Conservation (phyloP, 495 filamentous ascomycete species). For the Talaromyces liani region DNA sequence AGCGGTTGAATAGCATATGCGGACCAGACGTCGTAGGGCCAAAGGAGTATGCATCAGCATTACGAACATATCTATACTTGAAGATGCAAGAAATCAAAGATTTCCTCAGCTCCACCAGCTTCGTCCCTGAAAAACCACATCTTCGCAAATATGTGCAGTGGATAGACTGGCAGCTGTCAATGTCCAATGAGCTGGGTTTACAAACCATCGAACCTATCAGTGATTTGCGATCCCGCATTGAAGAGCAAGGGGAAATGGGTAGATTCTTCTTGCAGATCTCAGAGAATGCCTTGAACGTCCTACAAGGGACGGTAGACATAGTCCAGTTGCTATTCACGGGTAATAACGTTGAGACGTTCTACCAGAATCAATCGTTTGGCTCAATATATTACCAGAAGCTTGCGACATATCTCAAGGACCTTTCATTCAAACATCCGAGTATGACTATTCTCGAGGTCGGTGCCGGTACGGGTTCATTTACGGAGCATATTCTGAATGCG, state of each 20-base stretch:
- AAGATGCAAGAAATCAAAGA: background rate
- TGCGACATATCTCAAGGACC: background rate
- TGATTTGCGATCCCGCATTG: background rate
- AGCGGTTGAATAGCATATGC: background rate
- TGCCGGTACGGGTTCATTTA: background rate
- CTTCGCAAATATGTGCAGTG: background rate
- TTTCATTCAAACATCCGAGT: background rate
- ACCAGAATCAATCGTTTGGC: background rate
- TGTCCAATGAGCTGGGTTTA: background rate
- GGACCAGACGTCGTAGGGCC: background rate
- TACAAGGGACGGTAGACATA: background rate
- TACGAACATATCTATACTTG: background rate
- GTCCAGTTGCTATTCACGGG: background rate
- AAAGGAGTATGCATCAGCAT: background rate
- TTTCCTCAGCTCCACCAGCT: background rate
- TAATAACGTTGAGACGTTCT: background rate
- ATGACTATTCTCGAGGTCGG: background rate
- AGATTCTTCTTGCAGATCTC: background rate
- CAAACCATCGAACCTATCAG: background rate
- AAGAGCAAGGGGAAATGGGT: background rate
- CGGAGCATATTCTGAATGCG: background rate
- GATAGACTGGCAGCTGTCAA: background rate
- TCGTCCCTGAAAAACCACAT: background rate
- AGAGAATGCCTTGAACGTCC: background rate
- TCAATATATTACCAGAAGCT: background rate